Base-by-base conservation (phyloP, 202 grass and related monocot genomes). In the Thinopyrum obtusiflorum region DNA sequence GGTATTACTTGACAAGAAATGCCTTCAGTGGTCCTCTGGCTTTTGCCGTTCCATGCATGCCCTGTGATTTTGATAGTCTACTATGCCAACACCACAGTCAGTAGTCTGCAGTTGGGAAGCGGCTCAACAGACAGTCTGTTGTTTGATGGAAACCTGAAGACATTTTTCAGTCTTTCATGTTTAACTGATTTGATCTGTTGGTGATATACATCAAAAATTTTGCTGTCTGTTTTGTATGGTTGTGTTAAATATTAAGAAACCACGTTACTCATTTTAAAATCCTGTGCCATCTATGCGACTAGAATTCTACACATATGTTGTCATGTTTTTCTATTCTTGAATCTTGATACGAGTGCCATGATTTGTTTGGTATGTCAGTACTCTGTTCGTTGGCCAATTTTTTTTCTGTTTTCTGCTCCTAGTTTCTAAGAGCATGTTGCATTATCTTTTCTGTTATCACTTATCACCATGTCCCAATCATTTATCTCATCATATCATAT, bases 311-410 rank as follows among this genome's bases (percentile, higher is more conserved):
- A 47, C 21, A 51, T 35, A 18, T 25, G 9, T 71, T 77, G 5
- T n/a, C 64, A 20, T 76, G 46, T 61, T 87, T 74, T 84, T 71
- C 21, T 78, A 78, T 75, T 55, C 47, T 66, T 79, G 17, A 55
- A 55, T 71, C 6, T n/a, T 44, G 18, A 61, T 83, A 75, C 20
- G 33, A 8, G 28, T 33, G 25, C 59, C 46, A 59, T 39, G 69
- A 27, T 61, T 78, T 82, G 39, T 46, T 79, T 65, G 4, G 18
- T 35, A 26, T 47, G 42, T 37, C 66, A 23, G 57, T 78, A 60
- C 29, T 86, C 6, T 31, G 12, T 53, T 77, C 72, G 5, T 9
- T 1, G 3, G 33, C 25, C 13, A 76, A n/a, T 73, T 2, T 5
- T 28, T 66, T 73, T 47, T 80, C 33, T 44, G 14, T 83, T 57